These are phyloP conservation scores for Oleoguttula mirabilis DNA, from an alignment of 495 filamentous ascomycete species.

Conservation along the genomic window DNA sequence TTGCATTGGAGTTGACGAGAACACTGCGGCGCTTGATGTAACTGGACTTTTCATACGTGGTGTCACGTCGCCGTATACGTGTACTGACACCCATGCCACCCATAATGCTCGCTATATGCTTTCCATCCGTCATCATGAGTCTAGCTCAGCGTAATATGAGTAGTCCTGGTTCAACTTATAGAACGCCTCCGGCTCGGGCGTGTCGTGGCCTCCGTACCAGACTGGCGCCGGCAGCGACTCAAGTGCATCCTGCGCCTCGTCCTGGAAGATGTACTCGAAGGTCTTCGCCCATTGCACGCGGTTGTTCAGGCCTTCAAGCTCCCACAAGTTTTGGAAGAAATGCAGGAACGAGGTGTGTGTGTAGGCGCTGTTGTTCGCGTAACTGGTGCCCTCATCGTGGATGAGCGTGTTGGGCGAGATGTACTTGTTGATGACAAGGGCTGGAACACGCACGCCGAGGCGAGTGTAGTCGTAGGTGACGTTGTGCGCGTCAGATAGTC, in stretches of 20 bases:
- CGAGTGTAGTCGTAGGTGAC: slow-evolving; percentile 18
- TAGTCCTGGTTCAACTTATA: slow-evolving; percentile 8
- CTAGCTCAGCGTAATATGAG: slow-evolving; percentile 7
- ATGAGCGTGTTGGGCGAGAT: slow-evolving; percentile 9
- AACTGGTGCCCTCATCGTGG: slow-evolving; percentile 13
- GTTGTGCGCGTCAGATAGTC: slow-evolving; percentile 11
- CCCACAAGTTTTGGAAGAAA: slow-evolving; percentile 18
- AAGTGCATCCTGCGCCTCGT: slow-evolving; percentile 7
- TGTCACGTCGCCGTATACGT: no score
- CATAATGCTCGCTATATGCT: no score
- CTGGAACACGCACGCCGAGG: slow-evolving; percentile 11
- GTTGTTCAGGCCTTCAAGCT: slow-evolving; percentile 17
- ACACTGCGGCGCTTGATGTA: no score
- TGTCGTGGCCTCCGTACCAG: slow-evolving; percentile 8
- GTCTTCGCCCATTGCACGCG: slow-evolving; percentile 18
- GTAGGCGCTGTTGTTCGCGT: slow-evolving; percentile 12
- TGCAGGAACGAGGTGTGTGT: slow-evolving; percentile 16
- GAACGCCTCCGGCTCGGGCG: slow-evolving; percentile 10
- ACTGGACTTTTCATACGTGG: no score
- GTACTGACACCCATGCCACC: no score
- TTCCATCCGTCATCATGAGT: no score
- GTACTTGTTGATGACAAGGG: slow-evolving; percentile 13
- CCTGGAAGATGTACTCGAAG: slow-evolving; percentile 14
- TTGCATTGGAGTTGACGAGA: no score
- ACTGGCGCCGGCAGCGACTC: slow-evolving; percentile 8